Conservation (phyloP, 2,329 filamentous ascomycete genomes). For the Septoria petroselini region DNA sequence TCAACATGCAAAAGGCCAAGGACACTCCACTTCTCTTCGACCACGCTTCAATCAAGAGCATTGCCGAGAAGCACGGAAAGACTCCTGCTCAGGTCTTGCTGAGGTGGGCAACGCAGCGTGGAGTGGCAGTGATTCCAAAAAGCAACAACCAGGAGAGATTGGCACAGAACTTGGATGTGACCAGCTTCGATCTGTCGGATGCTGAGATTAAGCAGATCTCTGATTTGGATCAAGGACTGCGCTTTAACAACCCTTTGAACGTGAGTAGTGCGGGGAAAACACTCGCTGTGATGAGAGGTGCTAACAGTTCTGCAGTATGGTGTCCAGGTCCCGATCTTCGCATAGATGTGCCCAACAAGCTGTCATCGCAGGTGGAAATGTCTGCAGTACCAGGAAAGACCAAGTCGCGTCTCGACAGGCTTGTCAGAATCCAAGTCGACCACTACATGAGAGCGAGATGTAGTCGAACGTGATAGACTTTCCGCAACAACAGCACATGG, state of each 20-base stretch:
- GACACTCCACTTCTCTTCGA: slow-evolving; percentile 68
- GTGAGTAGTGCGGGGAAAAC: slow-evolving; percentile 51
- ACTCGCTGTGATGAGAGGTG: not conserved
- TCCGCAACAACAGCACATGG: not conserved
- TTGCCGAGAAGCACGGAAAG: slow-evolving; percentile 69
- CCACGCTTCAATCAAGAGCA: slow-evolving; percentile 60
- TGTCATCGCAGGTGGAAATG: not conserved
- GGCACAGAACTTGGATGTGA: slow-evolving; percentile 65
- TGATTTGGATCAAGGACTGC: slow-evolving; percentile 61
- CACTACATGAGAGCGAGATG: not conserved
- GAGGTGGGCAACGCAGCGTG: slow-evolving; percentile 81
- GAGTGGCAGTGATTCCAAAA: slow-evolving; percentile 80
- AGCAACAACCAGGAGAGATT: slow-evolving; percentile 58
- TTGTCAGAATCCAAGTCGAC: not conserved
- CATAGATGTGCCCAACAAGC: slow-evolving; percentile 12
- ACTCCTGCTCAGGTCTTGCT: slow-evolving; percentile 77
- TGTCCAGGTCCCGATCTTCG: slow-evolving; percentile 27
- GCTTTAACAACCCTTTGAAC: slow-evolving; percentile 74
- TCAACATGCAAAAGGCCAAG: slow-evolving; percentile 66
- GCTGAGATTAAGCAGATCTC: slow-evolving; percentile 66
- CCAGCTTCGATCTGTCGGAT: slow-evolving; percentile 62
- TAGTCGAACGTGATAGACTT: slow-evolving; percentile 5
- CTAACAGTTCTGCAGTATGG: slow-evolving; percentile 15
- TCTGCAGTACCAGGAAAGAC: not conserved
- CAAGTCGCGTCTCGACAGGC: not conserved